A percentile compares a stretch with the other conserved stretches of the same genome.
Evolutionary conservation across 805 yeast genomes (phyloP).

Genomic region (Candida ficus): DNA sequence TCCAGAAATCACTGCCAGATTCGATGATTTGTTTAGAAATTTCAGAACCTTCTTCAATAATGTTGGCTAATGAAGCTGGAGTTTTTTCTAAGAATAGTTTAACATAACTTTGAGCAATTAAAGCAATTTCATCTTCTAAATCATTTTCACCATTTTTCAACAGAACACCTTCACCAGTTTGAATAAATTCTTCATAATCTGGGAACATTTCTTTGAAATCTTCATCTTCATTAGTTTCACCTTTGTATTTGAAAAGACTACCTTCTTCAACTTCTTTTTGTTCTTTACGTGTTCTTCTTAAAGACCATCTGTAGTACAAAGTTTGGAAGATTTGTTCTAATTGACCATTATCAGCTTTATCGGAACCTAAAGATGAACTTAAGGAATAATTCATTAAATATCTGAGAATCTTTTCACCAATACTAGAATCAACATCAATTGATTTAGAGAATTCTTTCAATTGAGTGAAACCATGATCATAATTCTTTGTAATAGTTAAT

Average conservation of each 20-base stretch:
- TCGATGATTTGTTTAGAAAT: conserved; percentile 27
- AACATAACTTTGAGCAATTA: conserved; percentile 46
- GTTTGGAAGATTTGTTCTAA: conserved; percentile 48
- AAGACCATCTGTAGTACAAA: conserved; percentile 77
- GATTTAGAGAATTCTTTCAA: conserved; percentile 35
- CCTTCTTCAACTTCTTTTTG: conserved; percentile 56
- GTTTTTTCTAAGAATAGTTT: conserved; percentile 30
- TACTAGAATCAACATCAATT: conserved; percentile 36
- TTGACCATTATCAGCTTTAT: conserved; percentile 18
- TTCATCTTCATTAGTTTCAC: conserved; percentile 66
- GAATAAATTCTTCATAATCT: conserved; percentile 68
- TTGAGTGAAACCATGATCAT: conserved; percentile 30
- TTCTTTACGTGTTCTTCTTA: conserved; percentile 61
- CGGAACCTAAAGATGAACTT: conserved; percentile 20
- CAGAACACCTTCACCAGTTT: conserved; percentile 26
- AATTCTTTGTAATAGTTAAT: conserved; percentile 28
- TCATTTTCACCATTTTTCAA: conserved; percentile 16
- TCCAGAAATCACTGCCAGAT: conserved; percentile 19
- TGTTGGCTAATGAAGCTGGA: conserved; percentile 16
- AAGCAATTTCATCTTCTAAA: conserved; percentile 43
- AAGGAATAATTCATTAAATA: conserved; percentile 36
- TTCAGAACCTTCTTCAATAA: conserved; percentile 39
- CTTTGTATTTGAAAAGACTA: conserved; percentile 61
- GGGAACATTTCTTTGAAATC: conserved; percentile 84
- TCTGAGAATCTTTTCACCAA: conserved; percentile 47